phyloP scores from a whole-genome alignment of 148 eudicot genomes.

The Chenopodium album region DNA sequence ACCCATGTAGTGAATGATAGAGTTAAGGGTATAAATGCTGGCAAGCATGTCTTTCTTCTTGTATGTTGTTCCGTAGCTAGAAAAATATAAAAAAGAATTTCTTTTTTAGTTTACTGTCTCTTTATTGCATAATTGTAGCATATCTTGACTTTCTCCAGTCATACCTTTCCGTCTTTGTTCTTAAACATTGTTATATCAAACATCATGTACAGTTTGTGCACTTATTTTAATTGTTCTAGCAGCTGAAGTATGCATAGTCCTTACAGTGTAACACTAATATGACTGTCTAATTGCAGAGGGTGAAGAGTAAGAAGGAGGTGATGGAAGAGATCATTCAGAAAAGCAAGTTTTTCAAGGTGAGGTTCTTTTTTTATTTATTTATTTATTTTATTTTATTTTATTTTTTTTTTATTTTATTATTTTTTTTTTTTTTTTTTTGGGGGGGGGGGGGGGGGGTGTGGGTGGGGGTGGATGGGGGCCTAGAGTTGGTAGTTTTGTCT shows the following conservation, averaged over 20 bases:
- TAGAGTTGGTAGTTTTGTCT: too few relatives aligned
- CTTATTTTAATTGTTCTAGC: conserved; percentile 5
- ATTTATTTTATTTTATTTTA: not conserved
- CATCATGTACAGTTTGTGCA: not conserved
- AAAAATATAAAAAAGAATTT: not conserved
- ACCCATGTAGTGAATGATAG: not conserved
- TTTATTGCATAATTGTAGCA: not conserved
- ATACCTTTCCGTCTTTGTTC: not conserved
- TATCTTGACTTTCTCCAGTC: not conserved
- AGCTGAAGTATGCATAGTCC: conserved; percentile 7
- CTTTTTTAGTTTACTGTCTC: not conserved
- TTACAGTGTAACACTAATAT: not conserved
- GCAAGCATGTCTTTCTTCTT: not conserved
- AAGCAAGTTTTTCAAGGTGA: conserved; percentile 89
- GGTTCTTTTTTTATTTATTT: not conserved
- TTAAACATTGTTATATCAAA: not conserved
- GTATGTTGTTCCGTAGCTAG: not conserved
- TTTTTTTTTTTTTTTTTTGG: not conserved
- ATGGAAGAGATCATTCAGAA: conserved; percentile 78
- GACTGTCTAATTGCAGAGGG: conserved; percentile 49
- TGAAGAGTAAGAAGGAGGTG: conserved; percentile 82
- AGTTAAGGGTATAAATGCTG: not conserved
- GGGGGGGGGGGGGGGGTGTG: too few relatives aligned
- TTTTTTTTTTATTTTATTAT: not conserved
- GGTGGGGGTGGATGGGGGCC: too few relatives aligned